Conservation (phyloP, 805 yeast species). For the Suhomyces kilbournensis region DNA sequence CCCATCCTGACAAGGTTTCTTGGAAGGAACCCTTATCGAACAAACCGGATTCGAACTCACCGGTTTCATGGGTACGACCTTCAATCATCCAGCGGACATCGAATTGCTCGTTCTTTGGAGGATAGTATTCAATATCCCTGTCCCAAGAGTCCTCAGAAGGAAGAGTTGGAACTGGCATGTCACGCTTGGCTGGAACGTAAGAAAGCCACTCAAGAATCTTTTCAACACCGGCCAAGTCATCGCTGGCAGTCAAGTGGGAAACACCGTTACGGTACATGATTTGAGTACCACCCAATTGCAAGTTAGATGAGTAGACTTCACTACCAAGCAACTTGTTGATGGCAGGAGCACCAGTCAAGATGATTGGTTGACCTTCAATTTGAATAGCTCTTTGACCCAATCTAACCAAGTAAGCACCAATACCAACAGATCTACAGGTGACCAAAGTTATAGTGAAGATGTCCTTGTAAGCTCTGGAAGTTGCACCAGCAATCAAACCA, state of each 20-base stretch:
- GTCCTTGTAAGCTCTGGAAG: conserved; percentile 95
- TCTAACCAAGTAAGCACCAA: conserved; percentile 98
- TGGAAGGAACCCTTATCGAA: conserved; percentile 92
- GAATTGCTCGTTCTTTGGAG: conserved; percentile 67
- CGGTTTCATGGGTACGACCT: conserved; percentile 70
- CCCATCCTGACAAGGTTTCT: conserved; percentile 98
- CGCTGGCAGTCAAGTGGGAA: conserved; percentile 94
- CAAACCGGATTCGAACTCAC: conserved; percentile 78
- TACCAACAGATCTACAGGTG: conserved; percentile 99
- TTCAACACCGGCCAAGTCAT: conserved; percentile 94
- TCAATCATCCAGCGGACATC: conserved; percentile 95
- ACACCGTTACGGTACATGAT: conserved; percentile 99
- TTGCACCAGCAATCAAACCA: conserved; percentile 98
- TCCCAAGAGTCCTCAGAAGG: conserved; percentile 89
- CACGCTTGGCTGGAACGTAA: conserved; percentile 87
- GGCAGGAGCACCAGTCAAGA: conserved; percentile 98
- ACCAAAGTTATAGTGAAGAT: conserved; percentile 97
- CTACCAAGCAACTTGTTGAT: conserved; percentile 94
- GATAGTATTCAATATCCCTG: conserved; percentile 81
- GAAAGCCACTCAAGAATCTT: conserved; percentile 95
- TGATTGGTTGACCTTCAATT: conserved; percentile 97
- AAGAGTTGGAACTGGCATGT: conserved; percentile 85
- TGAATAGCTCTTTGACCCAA: conserved; percentile 98
- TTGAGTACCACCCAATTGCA: conserved; percentile 98
- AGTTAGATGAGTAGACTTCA: conserved; percentile 93